A percentile compares a stretch with the other conserved stretches of the same genome.
Evolutionary conservation across 2,329 filamentous ascomycete genomes (phyloP).

Genomic region (Ophioceras dolichostomum): DNA sequence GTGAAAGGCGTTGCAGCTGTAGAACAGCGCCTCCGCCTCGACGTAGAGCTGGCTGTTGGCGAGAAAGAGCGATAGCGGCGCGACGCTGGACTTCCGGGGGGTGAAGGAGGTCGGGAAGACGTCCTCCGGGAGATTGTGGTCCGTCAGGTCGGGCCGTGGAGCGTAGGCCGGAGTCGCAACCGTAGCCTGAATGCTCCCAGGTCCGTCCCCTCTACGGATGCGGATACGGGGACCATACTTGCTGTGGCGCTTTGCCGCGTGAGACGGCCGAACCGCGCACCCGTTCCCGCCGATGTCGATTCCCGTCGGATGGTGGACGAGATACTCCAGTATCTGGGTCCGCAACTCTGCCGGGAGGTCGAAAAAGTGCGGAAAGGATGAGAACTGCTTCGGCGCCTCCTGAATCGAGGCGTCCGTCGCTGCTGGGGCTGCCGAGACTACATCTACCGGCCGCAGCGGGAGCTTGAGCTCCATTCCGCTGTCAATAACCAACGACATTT

Average conservation of each 20-base stretch:
- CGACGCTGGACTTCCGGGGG: too few species aligned
- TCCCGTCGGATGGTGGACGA: conserved; percentile 10
- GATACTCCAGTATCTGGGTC: conserved; percentile 13
- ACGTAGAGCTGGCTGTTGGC: conserved; percentile 10
- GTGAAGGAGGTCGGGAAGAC: too few species aligned
- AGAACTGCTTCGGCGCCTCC: too few species aligned
- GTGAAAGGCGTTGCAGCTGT: conserved; percentile 14
- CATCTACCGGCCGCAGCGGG: too few species aligned
- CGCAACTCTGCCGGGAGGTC: conserved; percentile 16
- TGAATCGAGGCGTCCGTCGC: too few species aligned
- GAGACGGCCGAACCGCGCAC: not conserved
- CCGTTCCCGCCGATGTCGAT: conserved; percentile 8
- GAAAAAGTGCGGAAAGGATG: conserved; percentile 13
- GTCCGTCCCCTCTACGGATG: not conserved
- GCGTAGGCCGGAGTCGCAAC: too few species aligned
- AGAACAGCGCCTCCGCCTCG: conserved; percentile 14
- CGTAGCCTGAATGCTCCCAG: not conserved
- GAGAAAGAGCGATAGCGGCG: conserved; percentile 8
- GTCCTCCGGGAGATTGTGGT: too few species aligned
- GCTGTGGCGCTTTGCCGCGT: not conserved
- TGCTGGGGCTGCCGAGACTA: too few species aligned
- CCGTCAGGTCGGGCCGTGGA: too few species aligned
- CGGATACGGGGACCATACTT: conserved; percentile 3
- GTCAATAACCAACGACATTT: too few species aligned
- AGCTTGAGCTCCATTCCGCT: too few species aligned